These are phyloP conservation scores for Thielaviopsis cerberus DNA, from an alignment of 2,329 filamentous ascomycete species.

Conservation along the genomic window DNA sequence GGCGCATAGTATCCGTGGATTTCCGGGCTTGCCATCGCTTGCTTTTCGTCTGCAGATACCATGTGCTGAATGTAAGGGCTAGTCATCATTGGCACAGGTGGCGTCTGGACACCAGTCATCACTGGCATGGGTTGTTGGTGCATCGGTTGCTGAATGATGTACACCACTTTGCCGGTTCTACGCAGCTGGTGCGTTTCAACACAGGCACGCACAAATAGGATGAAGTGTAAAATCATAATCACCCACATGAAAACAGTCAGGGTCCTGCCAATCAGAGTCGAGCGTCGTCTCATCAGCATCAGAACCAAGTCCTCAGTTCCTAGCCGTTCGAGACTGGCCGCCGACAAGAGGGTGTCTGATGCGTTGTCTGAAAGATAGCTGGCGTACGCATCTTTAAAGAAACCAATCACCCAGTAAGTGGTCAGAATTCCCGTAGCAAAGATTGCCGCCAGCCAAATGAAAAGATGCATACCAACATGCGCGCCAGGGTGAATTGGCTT, in stretches of 20 bases:
- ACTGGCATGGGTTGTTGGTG: neutral
- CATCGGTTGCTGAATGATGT: neutral
- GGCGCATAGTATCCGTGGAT: neutral
- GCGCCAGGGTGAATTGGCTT: slow-evolving; percentile 12
- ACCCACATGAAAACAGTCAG: neutral
- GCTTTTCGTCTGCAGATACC: neutral
- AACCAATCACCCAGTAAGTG: neutral
- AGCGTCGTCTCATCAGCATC: neutral
- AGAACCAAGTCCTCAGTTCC: neutral
- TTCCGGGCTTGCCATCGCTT: neutral
- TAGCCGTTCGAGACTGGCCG: neutral
- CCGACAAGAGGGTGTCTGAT: neutral
- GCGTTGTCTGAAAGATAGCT: neutral
- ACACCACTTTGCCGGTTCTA: neutral
- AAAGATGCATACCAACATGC: slow-evolving; percentile 13
- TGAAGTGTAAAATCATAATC: neutral
- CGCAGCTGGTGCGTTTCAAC: slow-evolving; percentile 2
- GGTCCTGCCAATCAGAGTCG: neutral
- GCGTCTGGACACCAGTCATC: neutral
- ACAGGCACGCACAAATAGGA: slow-evolving; percentile 1
- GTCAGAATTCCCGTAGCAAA: neutral
- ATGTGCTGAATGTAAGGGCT: neutral
- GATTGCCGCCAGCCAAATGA: slow-evolving; percentile 13
- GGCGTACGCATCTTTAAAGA: neutral
- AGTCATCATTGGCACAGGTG: neutral